phyloP scores from a whole-genome alignment of 805 yeast genomes.

The Yamadazyma sp. region DNA sequence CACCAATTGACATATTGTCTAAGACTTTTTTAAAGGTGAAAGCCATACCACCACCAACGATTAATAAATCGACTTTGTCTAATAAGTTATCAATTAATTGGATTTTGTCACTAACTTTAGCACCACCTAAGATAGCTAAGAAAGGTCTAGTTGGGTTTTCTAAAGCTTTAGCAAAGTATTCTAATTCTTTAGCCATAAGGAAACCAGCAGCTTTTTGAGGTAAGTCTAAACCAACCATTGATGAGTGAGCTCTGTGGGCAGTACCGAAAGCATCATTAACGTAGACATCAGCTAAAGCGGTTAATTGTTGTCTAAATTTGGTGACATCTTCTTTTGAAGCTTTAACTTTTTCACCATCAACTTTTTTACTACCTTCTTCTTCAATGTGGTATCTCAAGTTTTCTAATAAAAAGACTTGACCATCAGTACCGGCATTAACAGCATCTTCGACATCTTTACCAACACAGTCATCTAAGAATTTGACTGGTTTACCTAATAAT shows the following conservation, averaged over 20 bases:
- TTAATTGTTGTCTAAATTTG: conserved; percentile 84
- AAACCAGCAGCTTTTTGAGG: conserved; percentile 98
- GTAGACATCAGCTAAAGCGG: conserved; percentile 94
- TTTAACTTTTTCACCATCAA: conserved; percentile 87
- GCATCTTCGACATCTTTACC: conserved; percentile 86
- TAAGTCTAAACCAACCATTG: conserved; percentile 96
- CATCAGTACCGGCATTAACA: conserved; percentile 68
- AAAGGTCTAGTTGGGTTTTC: conserved; percentile 98
- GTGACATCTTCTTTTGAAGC: conserved; percentile 82
- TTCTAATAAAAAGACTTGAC: conserved; percentile 87
- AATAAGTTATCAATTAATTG: conserved; percentile 95
- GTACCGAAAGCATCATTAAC: conserved; percentile 99
- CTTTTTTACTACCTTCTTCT: conserved; percentile 91
- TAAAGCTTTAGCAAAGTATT: conserved; percentile 96
- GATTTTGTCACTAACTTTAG: conserved; percentile 98
- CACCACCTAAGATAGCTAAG: conserved; percentile 99
- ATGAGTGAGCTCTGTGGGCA: conserved; percentile 99
- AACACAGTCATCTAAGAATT: conserved; percentile 86
- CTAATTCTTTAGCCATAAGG: conserved; percentile 96
- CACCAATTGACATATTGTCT: conserved; percentile 82
- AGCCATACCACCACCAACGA: conserved; percentile 99
- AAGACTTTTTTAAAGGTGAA: conserved; percentile 97
- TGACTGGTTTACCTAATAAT: conserved; percentile 67
- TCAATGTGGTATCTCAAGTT: conserved; percentile 98
- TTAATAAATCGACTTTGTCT: conserved; percentile 91